Evolutionary conservation across 2,329 filamentous ascomycete genomes (phyloP).

Genomic region (Diaporthe citri): DNA sequence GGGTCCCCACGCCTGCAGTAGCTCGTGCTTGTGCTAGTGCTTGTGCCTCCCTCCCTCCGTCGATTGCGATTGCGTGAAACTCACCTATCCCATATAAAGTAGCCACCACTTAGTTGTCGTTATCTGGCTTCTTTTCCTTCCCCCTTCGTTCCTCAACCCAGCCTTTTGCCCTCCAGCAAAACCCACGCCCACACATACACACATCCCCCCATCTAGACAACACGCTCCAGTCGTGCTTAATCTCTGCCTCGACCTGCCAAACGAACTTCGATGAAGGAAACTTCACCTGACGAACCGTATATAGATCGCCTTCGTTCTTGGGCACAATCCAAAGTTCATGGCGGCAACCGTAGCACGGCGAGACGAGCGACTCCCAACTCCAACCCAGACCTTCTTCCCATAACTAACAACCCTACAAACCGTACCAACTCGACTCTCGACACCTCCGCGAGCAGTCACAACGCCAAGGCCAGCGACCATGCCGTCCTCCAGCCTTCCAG

Average conservation of each 20-base stretch:
- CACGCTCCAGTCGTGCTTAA: conserved; percentile 29
- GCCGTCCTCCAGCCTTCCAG: conserved; percentile 14
- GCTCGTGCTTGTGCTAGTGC: conserved; percentile 12
- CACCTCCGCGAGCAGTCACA: conserved; percentile 42
- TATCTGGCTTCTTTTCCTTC: not conserved
- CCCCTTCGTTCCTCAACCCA: conserved; percentile 3
- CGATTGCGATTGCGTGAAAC: conserved; percentile 13
- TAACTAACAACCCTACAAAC: conserved; percentile 50
- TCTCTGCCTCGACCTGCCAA: conserved; percentile 40
- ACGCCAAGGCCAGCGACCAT: conserved; percentile 18
- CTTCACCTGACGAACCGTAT: conserved; percentile 64
- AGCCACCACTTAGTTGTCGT: not conserved
- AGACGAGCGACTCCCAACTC: conserved; percentile 54
- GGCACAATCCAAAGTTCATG: conserved; percentile 68
- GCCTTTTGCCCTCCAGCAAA: conserved; percentile 8
- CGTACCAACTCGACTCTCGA: conserved; percentile 40
- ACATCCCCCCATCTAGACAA: not conserved
- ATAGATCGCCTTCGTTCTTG: conserved; percentile 70
- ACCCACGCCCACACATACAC: conserved; percentile 1
- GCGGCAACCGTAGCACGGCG: conserved; percentile 55
- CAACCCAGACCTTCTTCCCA: conserved; percentile 53
- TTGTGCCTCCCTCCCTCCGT: not conserved
- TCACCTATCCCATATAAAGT: conserved; percentile 35
- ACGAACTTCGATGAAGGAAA: conserved; percentile 73
- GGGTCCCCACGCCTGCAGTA: conserved; percentile 20